phyloP scores from a whole-genome alignment of 1,284 basidiomycete species.

The Apiotrichum domesticum region DNA sequence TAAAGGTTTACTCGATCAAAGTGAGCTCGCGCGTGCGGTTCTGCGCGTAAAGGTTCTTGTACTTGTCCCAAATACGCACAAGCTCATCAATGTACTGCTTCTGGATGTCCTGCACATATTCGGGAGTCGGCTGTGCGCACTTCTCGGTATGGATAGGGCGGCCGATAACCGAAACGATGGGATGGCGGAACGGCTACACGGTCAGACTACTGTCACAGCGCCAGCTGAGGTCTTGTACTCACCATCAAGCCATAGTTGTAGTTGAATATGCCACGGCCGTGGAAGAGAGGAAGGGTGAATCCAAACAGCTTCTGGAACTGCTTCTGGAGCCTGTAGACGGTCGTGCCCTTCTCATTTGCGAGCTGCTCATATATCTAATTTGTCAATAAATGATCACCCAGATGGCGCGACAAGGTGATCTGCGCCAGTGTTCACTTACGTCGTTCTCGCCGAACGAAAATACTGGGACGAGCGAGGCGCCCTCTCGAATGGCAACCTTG shows the following conservation, averaged over 20 bases:
- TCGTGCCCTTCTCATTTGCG: constrained; percentile 82
- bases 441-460: constrained; percentile 99
- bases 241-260: constrained; percentile 58
- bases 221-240: background rate
- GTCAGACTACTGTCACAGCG: background rate
- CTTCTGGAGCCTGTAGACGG: constrained; percentile 79
- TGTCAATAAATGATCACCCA: background rate
- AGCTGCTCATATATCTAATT: constrained; percentile 87
- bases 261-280: constrained; percentile 61
- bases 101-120: constrained; percentile 75
- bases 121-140: constrained; percentile 61
- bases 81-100: constrained; percentile 85
- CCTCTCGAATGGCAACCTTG: constrained; percentile 90
- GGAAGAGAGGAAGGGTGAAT: constrained; percentile 93
- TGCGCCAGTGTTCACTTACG: constrained; percentile 51
- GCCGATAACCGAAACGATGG: constrained; percentile 76
- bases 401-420: background rate
- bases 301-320: constrained; percentile 86
- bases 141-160: constrained; percentile 32
- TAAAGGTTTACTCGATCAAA: constrained; percentile 32
- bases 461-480: constrained; percentile 87
- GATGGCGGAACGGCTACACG: constrained; percentile 73
- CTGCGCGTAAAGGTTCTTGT: constrained; percentile 58
- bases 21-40: constrained; percentile 46
- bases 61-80: constrained; percentile 85